Conservation (phyloP, 257 asterid genomes). For the Solanum corneliomulleri region DNA sequence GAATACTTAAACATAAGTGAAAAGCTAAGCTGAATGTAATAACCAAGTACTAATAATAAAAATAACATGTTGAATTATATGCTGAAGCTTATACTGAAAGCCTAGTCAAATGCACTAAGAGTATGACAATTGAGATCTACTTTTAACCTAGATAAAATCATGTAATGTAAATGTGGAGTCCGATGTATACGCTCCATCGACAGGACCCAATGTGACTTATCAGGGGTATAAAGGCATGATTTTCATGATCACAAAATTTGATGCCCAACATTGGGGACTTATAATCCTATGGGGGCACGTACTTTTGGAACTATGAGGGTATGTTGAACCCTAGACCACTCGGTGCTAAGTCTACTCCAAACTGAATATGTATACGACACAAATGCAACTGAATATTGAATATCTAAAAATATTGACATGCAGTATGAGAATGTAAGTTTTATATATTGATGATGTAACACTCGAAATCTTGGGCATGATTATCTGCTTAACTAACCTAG, state of each 20-base stretch:
- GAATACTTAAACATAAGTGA: too few species aligned
- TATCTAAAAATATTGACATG: background rate
- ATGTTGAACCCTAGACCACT: background rate
- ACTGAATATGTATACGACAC: background rate
- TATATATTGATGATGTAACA: background rate
- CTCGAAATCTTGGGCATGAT: too few species aligned
- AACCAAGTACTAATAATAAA: too few species aligned
- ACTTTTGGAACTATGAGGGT: background rate
- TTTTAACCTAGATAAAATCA: too few species aligned
- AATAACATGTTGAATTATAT: too few species aligned
- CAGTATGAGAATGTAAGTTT: background rate
- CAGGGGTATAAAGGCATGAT: background rate
- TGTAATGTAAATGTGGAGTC: background rate
- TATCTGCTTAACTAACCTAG: background rate
- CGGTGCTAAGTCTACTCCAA: background rate
- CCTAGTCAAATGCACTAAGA: background rate
- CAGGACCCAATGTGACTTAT: background rate
- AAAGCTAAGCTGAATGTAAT: too few species aligned
- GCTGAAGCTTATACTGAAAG: too few species aligned
- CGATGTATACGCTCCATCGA: background rate
- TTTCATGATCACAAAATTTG: background rate
- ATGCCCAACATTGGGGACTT: background rate
- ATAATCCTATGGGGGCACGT: background rate
- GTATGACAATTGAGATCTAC: background rate
- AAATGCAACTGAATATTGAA: background rate